Conservation (phyloP, 257 asterid genomes). For the Solanum piurae region DNA sequence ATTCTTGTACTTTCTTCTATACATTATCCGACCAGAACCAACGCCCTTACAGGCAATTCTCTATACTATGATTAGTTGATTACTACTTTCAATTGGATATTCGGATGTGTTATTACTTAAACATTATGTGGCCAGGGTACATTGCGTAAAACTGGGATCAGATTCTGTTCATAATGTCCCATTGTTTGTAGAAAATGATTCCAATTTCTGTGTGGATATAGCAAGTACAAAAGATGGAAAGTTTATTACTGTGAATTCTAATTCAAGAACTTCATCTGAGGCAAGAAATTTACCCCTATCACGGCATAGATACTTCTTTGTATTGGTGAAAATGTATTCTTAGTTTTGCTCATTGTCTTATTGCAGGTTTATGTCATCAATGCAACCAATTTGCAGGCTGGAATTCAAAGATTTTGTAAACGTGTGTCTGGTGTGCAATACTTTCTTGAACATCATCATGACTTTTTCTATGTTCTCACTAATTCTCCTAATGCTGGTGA, state of each 20-base stretch:
- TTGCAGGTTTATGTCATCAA: conserved; percentile 76
- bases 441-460: conserved; percentile 73
- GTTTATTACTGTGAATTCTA: conserved; percentile 91
- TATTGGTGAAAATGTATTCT: background rate
- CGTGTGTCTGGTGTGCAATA: conserved; percentile 82
- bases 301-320: background rate
- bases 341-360: conserved; percentile 9
- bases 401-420: conserved; percentile 53
- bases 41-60: conserved; percentile 76
- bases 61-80: background rate
- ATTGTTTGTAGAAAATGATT: conserved; percentile 64
- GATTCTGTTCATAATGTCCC: conserved; percentile 30
- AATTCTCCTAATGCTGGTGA: conserved; percentile 48
- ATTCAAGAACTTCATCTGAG: conserved; percentile 99
- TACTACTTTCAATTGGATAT: background rate
- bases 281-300: conserved; percentile 52
- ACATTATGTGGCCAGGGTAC: conserved; percentile 36
- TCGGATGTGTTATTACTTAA: conserved; percentile 10
- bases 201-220: conserved; percentile 78
- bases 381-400: conserved; percentile 35
- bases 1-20: conserved; percentile 58
- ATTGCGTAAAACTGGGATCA: conserved; percentile 51
- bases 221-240: conserved; percentile 89
- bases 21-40: conserved; percentile 71
- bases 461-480: conserved; percentile 62